Evolutionary conservation across 192 early-diverging fungal species (phyloP).

Genomic region (Glomus cerebriforme): DNA sequence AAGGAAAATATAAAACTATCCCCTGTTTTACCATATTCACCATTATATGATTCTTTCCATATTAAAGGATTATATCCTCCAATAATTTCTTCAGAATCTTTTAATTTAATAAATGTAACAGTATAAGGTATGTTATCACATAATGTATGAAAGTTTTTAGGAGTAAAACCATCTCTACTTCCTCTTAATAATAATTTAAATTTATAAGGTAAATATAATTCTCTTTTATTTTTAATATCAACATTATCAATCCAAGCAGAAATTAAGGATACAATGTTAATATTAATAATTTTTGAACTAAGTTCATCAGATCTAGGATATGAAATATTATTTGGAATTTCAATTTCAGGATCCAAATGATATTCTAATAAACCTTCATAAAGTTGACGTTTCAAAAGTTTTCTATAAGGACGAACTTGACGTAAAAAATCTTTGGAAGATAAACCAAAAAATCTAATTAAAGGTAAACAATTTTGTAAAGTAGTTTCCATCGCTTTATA

Average conservation of each 20-base stretch:
- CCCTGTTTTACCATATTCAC: neutral
- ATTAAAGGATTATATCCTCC: neutral
- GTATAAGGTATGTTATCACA: neutral
- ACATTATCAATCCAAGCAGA: neutral
- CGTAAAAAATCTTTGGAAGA: neutral
- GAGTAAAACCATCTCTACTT: neutral
- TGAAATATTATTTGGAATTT: neutral
- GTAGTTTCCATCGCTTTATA: neutral
- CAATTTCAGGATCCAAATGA: neutral
- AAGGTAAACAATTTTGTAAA: neutral
- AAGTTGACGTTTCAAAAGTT: neutral
- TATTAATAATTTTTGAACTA: neutral
- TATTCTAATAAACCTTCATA: neutral
- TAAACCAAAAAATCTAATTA: neutral
- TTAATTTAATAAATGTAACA: neutral
- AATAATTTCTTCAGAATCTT: neutral
- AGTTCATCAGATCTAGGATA: neutral
- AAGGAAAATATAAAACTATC: neutral
- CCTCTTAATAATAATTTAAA: neutral
- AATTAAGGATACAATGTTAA: neutral
- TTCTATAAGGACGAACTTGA: neutral
- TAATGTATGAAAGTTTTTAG: neutral
- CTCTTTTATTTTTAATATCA: neutral
- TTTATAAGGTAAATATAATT: neutral
- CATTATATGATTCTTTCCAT: neutral